Conservation (phyloP, 2,329 filamentous ascomycete species). For the Rosellinia necatrix region DNA sequence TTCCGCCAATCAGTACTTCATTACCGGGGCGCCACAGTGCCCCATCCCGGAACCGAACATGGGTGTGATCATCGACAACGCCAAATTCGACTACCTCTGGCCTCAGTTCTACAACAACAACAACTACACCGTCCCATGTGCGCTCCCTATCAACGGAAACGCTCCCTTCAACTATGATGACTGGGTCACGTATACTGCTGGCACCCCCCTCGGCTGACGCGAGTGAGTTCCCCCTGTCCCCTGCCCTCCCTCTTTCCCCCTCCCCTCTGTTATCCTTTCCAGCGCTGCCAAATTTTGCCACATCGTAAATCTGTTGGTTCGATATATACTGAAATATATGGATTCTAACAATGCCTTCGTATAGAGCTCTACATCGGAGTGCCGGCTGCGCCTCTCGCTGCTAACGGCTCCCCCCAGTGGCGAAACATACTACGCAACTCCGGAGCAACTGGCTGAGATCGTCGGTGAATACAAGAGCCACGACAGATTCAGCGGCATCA, state of each 20-base stretch:
- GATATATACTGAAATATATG: too few species aligned
- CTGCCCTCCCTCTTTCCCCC: too few species aligned
- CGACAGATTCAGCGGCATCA: conserved; percentile 43
- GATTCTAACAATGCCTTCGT: not conserved
- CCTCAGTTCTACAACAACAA: conserved; percentile 56
- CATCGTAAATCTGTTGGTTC: too few species aligned
- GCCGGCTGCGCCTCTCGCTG: conserved; percentile 43
- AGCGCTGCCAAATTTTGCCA: not conserved
- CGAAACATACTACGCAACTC: conserved; percentile 43
- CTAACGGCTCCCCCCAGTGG: conserved; percentile 42
- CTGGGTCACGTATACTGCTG: conserved; percentile 42
- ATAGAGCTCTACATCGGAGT: conserved; percentile 45
- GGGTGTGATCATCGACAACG: conserved; percentile 43
- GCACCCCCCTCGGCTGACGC: conserved; percentile 42
- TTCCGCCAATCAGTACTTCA: conserved; percentile 46
- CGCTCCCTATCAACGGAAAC: conserved; percentile 41
- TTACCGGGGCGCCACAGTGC: conserved; percentile 54
- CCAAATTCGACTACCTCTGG: conserved; percentile 49
- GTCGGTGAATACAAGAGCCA: conserved; percentile 38
- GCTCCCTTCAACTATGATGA: conserved; percentile 45
- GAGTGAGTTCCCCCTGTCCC: too few species aligned
- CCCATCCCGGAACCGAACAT: conserved; percentile 51
- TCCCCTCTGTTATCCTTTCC: not conserved
- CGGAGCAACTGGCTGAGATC: conserved; percentile 39
- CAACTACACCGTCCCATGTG: conserved; percentile 39